A percentile compares a stretch with the other conserved stretches of the same genome.
Conservation (phyloP, 2,329 filamentous ascomycete species). For the Fusarium sp. region DNA sequence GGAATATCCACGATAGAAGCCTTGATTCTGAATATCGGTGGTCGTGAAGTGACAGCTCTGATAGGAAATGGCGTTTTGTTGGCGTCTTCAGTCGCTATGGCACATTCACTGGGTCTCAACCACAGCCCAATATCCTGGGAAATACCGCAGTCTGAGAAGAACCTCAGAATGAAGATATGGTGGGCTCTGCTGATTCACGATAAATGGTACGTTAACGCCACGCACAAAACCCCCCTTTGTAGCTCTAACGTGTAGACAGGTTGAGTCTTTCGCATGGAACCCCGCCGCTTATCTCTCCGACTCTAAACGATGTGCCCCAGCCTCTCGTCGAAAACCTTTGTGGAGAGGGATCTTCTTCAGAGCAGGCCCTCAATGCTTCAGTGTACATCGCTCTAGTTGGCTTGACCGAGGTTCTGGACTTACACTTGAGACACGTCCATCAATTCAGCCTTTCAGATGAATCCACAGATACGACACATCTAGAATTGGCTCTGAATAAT, state of each 20-base stretch:
- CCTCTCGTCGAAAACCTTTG: conserved; percentile 52
- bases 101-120: conserved; percentile 65
- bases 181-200: conserved; percentile 66
- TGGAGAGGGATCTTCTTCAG: conserved; percentile 22
- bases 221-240: accelerated
- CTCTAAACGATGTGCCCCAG: conserved; percentile 59
- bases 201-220: conserved; percentile 55
- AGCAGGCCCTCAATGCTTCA: conserved; percentile 42
- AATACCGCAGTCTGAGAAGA: conserved; percentile 61
- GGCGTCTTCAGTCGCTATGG: conserved; percentile 61
- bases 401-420: conserved; percentile 53
- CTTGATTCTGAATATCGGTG: conserved; percentile 67
- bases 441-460: conserved; percentile 44
- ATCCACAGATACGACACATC: conserved; percentile 38
- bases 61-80: conserved; percentile 65
- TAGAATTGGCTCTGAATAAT: conserved; percentile 52
- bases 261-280: conserved; percentile 63
- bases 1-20: conserved; percentile 67
- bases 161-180: conserved; percentile 63
- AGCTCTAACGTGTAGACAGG: conserved; percentile 46
- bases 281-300: conserved; percentile 56
- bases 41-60: conserved; percentile 68
- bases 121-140: conserved; percentile 63
- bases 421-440: conserved; percentile 49
- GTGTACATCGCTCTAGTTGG: conserved; percentile 58